These are phyloP conservation scores for Holtermanniella nyarrowii DNA, from an alignment of 768 basidiomycete genomes.

Conservation along the genomic window DNA sequence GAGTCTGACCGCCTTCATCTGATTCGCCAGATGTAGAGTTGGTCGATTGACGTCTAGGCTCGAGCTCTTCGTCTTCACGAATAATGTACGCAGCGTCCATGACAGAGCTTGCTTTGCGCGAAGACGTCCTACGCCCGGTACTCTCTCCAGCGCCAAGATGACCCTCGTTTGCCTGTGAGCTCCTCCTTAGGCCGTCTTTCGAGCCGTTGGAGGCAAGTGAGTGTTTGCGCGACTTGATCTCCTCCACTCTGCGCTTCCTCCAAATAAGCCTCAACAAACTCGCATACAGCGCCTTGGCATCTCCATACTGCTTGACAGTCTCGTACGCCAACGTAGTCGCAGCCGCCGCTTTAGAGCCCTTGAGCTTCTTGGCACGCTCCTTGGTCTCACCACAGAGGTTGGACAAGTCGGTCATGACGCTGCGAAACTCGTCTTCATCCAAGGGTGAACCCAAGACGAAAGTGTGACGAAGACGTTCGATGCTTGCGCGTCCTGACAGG, in stretches of 20 bases:
- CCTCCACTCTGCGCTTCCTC: slow-evolving; percentile 16
- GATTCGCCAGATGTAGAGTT: neutral
- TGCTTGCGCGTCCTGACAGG: slow-evolving; percentile 24
- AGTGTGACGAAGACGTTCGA: slow-evolving; percentile 32
- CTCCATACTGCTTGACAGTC: slow-evolving; percentile 32
- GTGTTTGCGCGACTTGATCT: neutral
- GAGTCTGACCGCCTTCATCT: neutral
- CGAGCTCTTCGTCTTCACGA: neutral
- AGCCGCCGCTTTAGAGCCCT: slow-evolving; percentile 25
- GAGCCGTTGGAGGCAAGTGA: neutral
- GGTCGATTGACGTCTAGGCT: neutral
- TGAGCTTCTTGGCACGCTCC: slow-evolving; percentile 31
- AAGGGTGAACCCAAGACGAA: slow-evolving; percentile 31
- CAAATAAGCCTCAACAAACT: slow-evolving; percentile 32
- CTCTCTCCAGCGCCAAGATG: too few relatives aligned
- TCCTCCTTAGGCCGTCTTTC: neutral
- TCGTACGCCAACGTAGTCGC: slow-evolving; percentile 31
- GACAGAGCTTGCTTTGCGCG: neutral
- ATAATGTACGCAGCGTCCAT: neutral
- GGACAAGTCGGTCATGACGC: slow-evolving; percentile 30
- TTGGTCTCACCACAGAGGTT: slow-evolving; percentile 30
- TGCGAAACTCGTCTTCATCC: slow-evolving; percentile 37
- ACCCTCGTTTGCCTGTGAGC: too few relatives aligned
- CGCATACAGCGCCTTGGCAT: slow-evolving; percentile 29
- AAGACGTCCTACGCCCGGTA: neutral